phyloP scores from a whole-genome alignment of 345 rosid species.

The Moricandia moricandioides region DNA sequence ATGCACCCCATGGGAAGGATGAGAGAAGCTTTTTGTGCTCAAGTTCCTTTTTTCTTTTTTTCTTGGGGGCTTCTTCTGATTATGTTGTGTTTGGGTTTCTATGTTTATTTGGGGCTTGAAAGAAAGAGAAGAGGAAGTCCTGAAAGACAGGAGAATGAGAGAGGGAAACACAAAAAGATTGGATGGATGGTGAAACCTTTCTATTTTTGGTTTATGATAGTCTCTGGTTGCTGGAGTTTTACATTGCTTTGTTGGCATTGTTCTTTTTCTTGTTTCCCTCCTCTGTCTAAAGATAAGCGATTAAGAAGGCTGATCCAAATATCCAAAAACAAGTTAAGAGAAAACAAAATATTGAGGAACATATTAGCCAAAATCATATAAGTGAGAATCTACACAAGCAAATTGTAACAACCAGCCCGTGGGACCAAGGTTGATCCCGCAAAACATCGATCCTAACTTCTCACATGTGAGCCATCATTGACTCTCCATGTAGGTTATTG shows the following conservation, averaged over 20 bases:
- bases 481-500: too few relatives aligned
- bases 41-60: background rate
- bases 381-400: background rate
- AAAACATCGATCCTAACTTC: too few relatives aligned
- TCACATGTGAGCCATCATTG: too few relatives aligned
- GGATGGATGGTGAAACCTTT: slow-evolving; percentile 20
- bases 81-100: slow-evolving; percentile 18
- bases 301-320: background rate
- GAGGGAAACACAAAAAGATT: slow-evolving; percentile 24
- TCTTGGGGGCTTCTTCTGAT: slow-evolving; percentile 17
- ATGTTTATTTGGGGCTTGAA: slow-evolving; percentile 19
- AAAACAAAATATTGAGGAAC: background rate
- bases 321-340: background rate
- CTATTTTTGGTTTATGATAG: slow-evolving; percentile 9
- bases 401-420: too few relatives aligned
- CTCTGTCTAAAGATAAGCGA: background rate
- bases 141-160: slow-evolving; percentile 36
- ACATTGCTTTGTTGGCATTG: slow-evolving; percentile 2
- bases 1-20: slow-evolving; percentile 45
- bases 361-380: too few relatives aligned
- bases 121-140: slow-evolving; percentile 25
- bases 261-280: background rate
- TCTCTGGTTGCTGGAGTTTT: background rate
- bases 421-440: too few relatives aligned
- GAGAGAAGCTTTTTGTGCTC: slow-evolving; percentile 29